Evolutionary conservation across 2,329 filamentous ascomycete species (phyloP), one percentile per base, ranked within the genome.

Genomic region (Scorias spongiosa): DNA sequence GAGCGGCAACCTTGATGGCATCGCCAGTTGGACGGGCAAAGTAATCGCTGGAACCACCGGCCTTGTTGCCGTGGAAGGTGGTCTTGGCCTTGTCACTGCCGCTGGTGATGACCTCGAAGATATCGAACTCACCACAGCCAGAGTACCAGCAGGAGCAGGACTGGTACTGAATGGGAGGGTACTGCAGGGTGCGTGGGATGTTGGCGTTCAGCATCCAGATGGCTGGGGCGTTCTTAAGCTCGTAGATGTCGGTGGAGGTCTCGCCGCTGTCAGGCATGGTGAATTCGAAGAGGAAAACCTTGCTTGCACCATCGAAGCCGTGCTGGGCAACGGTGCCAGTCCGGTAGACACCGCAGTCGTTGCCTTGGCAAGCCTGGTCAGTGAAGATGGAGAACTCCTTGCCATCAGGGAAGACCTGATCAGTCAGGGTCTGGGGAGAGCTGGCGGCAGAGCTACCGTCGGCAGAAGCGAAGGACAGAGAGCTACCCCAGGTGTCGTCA

Each of bases 121-220:
- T 70, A 55, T 89, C 84, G 48, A 82, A 75, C 64, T 89, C 84
- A 53, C 81, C 82, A 57, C 83, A 87, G 32, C 75, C 76, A 54
- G 57, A 68, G 10, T 62, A 63, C 81, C 81, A 87, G 69, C 84
- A 88, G 46, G 76, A 82, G 69, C 83, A 88, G 15, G 11, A 10
- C 9, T 9, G 9, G 29, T 32, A 32, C 2, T 64, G 61, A 7
- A 65, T 59, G 40, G 66, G 64, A 49, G 71, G 70, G 65, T 87
- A 87, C 60, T 87, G 81, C 5, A 72, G 66, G 5, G 80, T 78
- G 47, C 78, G 77, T 20, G 81, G 76, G 48, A 88, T 84, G 47
- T 75, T 71, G 14, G 75, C 78, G 63, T 88, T 88, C 47, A 88
- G 73, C 41, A 80, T 66, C 84, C 84, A 88, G 60, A 81, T 72